phyloP scores from a whole-genome alignment of 805 yeast genomes.

The Starmerella roubikii region DNA sequence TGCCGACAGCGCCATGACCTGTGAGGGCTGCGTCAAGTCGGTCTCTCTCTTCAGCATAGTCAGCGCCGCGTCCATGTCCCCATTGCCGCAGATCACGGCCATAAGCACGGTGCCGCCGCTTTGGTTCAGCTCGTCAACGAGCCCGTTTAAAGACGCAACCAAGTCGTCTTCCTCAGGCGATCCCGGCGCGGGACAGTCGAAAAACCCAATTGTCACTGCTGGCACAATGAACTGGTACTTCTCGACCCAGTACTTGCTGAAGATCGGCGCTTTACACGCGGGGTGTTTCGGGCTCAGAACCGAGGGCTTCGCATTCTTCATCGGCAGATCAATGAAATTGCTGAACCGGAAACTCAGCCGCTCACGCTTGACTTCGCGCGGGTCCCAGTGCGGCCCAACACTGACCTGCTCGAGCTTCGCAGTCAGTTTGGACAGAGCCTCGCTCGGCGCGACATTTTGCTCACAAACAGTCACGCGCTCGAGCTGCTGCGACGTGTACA shows the following conservation, averaged over 20 bases:
- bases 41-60: constrained; percentile 31
- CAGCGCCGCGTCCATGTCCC: constrained; percentile 21
- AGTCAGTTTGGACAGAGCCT: constrained; percentile 1
- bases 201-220: constrained; percentile 33
- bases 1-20: constrained; percentile 31
- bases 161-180: constrained; percentile 25
- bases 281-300: constrained; percentile 34
- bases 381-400: constrained; percentile 8
- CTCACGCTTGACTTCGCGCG: constrained; percentile 1
- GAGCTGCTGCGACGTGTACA: constrained; percentile 1
- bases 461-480: constrained; percentile 2
- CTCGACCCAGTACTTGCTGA: constrained; percentile 39
- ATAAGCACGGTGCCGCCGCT: constrained; percentile 26
- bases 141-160: constrained; percentile 21
- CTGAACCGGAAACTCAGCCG: constrained; percentile 7
- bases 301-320: constrained; percentile 20
- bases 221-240: constrained; percentile 41
- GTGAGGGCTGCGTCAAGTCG: constrained; percentile 33
- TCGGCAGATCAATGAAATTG: constrained; percentile 5
- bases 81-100: constrained; percentile 27
- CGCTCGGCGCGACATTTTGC: neutral
- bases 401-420: constrained; percentile 1
- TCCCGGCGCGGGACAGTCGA: constrained; percentile 25
- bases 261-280: constrained; percentile 29
- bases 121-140: constrained; percentile 20